These are phyloP conservation scores for Populus simonii DNA, from an alignment of 345 rosid species.

Conservation along the genomic window DNA sequence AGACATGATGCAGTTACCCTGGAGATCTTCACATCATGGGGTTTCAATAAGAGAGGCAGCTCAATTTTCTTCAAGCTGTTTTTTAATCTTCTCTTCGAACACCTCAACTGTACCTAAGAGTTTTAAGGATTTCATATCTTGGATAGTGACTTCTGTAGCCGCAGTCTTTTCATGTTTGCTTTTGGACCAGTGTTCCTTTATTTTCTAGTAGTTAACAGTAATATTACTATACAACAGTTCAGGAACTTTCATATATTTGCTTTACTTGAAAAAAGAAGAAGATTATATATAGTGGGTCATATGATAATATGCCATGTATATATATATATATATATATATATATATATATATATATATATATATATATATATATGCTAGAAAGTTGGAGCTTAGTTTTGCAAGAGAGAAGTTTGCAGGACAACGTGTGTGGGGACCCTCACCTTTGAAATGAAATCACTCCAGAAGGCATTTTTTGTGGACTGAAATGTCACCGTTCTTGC, in stretches of 20 bases:
- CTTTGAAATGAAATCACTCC: background rate
- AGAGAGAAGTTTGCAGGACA: background rate
- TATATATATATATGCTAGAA: background rate
- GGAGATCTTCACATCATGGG: background rate
- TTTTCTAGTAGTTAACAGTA: conserved; percentile 7
- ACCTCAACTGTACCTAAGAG: conserved; percentile 12
- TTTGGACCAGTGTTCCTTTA: conserved; percentile 1
- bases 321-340: too few species aligned
- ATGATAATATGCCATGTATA: background rate
- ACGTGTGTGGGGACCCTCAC: background rate
- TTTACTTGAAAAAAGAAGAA: background rate
- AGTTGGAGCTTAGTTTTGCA: background rate
- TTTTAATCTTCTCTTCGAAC: conserved; percentile 7
- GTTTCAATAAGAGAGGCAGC: conserved; percentile 9
- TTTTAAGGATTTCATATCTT: conserved; percentile 18
- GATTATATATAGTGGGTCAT: background rate
- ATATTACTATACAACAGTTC: conserved; percentile 4
- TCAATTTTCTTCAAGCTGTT: conserved; percentile 1
- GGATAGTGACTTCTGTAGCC: conserved; percentile 14
- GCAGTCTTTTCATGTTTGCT: conserved; percentile 6
- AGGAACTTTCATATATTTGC: conserved; percentile 8
- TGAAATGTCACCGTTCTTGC: background rate
- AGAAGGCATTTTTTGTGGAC: background rate
- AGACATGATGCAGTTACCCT: background rate
- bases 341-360: too few species aligned